Base-by-base conservation (phyloP, 1,139 yeast genomes). In the Lodderomyces beijingensis region DNA sequence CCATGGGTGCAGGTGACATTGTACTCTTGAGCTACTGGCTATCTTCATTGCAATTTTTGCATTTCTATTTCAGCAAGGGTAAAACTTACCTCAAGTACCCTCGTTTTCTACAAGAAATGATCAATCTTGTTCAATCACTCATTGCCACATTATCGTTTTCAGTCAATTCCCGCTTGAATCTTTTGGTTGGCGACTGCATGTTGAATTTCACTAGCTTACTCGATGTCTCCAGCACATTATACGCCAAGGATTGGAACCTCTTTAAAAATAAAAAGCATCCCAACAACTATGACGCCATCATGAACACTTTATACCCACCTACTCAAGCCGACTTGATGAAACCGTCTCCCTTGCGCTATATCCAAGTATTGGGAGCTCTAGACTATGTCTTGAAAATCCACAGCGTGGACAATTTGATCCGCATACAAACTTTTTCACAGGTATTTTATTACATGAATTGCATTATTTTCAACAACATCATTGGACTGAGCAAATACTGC, bases 311-410 rank as follows among this genome's bases (percentile, higher is more conserved):
- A 33, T 82, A 77, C 42, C 91, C 91, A 8, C 93, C 93, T 9
- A 59, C 81, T 0, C 67, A 77, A 36, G 49, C 53, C 25, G 89
- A 87, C 38, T 47, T 65, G 39, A 66, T 66, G 70, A 80, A 78
- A 50, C 96, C 96, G 3, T 85, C 96, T 0, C 98, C 99, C 0
- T 64, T 89, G 34, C 80, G 78, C 46, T 73, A 89, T 36, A 77
- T 89, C 15, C 95, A 93, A 49, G 85, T 89, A 2, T 69, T 91
- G 39, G 93, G 95, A 16, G 96, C 97, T 0, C 68, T 91, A 32
- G 72, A 87, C 35, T 88, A 89, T 51, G 94, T 91, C 3, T 65
- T 89, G 49, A 88, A 84, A 42, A 63, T 89, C 26, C 94, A 86
- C 52, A 77, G 79, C 37, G 84, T 89, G 4, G 91, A 85, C 51